Evolutionary conservation across 2,329 filamentous ascomycete species (phyloP), one percentile per base, ranked within the genome.

Genomic region (Cytospora leucostoma): DNA sequence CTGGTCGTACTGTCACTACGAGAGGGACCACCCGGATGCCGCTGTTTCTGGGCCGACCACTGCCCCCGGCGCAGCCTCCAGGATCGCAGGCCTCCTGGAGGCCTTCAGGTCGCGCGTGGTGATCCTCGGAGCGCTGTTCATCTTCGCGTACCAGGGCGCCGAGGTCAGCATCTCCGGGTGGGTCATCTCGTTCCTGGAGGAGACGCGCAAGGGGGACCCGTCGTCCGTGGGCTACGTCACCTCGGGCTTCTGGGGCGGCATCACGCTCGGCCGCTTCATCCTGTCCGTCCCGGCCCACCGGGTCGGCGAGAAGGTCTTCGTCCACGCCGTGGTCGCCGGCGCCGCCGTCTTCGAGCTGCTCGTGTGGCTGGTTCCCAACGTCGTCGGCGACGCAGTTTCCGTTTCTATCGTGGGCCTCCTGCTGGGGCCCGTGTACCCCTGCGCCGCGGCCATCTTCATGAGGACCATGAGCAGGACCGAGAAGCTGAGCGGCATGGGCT

Each of bases 81-180:
- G 75, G 50, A 66, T 80, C 32, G 68, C 74, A 11, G 77, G 76
- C 57, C 80, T 84, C 79, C 70, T 82, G 55, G 67, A 82, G 70
- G 77, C 79, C 65, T 73, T 83, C 72, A 76, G 78, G 75, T 70
- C 80, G 77, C 73, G 84, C 37, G 81, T 87, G 5, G 91, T 93
- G 0, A 75, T 95, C 1, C 80, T 95, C 0, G 90, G 91, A 3
- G 88, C 91, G 0, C 74, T 92, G 11, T 95, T 95, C 78, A 90
- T 95, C 74, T 95, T 96, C 73, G 86, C 88, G 33, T 96, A 96
- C 74, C 91, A 95, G 75, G 92, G 91, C 38, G 89, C 90, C 40
- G 92, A 96, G 75, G 91, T 96, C 17, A 88, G 88, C 15, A 91
- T 94, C 67, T 91, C 89, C 0, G 91, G 92, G 59, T 96, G 92